A percentile compares a stretch with the other conserved stretches of the same genome.
These are phyloP conservation scores for Acacia acuminata DNA, from an alignment of 306 rosid species.

Conservation along the genomic window DNA sequence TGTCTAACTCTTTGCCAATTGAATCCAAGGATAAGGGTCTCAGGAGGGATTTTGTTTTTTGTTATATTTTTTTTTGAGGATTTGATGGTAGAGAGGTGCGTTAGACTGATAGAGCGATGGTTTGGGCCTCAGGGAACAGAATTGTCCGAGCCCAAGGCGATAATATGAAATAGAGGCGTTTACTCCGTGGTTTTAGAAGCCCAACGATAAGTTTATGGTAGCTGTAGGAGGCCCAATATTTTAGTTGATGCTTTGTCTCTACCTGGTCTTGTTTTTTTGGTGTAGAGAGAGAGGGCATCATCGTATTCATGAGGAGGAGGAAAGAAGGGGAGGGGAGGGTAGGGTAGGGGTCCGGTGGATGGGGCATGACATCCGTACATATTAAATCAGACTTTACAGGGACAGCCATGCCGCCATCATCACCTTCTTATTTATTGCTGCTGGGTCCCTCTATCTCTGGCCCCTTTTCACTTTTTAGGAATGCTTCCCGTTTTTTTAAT, in stretches of 20 bases:
- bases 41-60: too few relatives aligned
- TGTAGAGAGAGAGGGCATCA: not conserved
- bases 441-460: not conserved
- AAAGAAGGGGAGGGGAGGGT: accelerated
- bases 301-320: not conserved
- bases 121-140: not conserved
- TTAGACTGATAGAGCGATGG: not conserved
- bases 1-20: too few relatives aligned
- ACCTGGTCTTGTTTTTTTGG: too few relatives aligned
- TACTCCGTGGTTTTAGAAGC: not conserved
- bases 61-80: too few relatives aligned
- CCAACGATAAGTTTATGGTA: not conserved
- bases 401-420: constrained; percentile 4
- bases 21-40: too few relatives aligned
- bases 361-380: not conserved
- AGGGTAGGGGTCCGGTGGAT: not conserved
- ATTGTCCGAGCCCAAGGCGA: not conserved
- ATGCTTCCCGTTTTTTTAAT: not conserved
- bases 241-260: not conserved
- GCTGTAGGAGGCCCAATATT: not conserved
- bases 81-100: not conserved
- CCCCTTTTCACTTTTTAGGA: not conserved
- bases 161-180: too few relatives aligned
- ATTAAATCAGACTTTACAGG: not conserved
- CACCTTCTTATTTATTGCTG: not conserved